phyloP scores from a whole-genome alignment of 1,284 basidiomycete genomes.

The Ustilago tritici region DNA sequence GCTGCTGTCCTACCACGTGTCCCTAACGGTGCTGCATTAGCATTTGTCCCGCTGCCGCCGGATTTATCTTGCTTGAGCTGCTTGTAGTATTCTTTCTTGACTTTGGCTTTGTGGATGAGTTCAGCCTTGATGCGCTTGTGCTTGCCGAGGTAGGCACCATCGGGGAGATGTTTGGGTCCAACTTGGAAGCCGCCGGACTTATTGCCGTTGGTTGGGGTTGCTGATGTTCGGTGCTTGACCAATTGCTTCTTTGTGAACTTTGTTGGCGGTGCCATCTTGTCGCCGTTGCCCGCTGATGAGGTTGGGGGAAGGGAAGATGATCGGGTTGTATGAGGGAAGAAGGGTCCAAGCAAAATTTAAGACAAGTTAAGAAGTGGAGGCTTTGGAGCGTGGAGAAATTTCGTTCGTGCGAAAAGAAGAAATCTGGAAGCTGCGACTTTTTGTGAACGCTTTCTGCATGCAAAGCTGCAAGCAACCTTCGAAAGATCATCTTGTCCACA shows the following conservation, averaged over 20 bases:
- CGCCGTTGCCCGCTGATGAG: neutral
- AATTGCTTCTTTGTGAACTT: conserved; percentile 55
- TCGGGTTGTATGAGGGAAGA: neutral
- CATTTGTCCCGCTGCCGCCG: conserved; percentile 9
- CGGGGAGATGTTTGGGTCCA: conserved; percentile 64
- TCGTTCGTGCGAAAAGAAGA: conserved; percentile 24
- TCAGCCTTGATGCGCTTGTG: conserved; percentile 73
- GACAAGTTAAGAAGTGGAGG: neutral
- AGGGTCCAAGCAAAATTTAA: conserved; percentile 5
- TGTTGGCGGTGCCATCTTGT: conserved; percentile 21
- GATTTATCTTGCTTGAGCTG: conserved; percentile 71
- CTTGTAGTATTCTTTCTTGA: conserved; percentile 73
- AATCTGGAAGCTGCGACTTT: neutral
- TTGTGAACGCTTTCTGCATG: conserved; percentile 12
- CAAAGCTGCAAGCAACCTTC: neutral
- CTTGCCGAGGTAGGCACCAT: conserved; percentile 68
- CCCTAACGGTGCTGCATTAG: conserved; percentile 36
- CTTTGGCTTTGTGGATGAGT: conserved; percentile 73
- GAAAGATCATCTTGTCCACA: neutral
- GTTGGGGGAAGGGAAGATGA: neutral
- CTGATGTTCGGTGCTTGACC: conserved; percentile 59
- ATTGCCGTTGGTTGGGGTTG: conserved; percentile 20
- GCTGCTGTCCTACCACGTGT: conserved; percentile 19
- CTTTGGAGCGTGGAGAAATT: neutral
- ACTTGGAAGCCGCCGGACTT: conserved; percentile 62